A percentile compares a stretch with the other conserved stretches of the same genome.
phyloP scores from a whole-genome alignment of 345 rosid species.

The Sonneratia alba region DNA sequence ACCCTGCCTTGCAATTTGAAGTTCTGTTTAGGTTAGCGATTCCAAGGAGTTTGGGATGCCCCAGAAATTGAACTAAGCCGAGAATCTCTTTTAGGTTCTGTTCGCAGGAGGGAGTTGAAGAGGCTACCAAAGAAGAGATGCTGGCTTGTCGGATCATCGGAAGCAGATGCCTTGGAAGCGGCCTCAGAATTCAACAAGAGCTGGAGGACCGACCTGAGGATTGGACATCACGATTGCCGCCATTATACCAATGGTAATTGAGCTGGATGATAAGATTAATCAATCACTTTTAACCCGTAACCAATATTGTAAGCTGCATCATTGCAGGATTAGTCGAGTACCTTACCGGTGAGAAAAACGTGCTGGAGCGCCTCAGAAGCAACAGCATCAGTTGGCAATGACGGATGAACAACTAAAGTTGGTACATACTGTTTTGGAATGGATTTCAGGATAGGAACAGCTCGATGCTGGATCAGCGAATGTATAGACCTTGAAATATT shows the following conservation, averaged over 20 bases:
- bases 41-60: too few relatives aligned
- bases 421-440: too few relatives aligned
- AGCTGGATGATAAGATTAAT: not conserved
- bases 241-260: constrained; percentile 58
- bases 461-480: too few relatives aligned
- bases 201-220: constrained; percentile 57
- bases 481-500: not conserved
- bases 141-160: constrained; percentile 62
- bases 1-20: too few relatives aligned
- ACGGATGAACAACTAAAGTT: too few relatives aligned
- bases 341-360: constrained; percentile 53
- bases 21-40: too few relatives aligned
- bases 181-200: constrained; percentile 35
- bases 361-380: constrained; percentile 35
- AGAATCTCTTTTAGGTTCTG: constrained; percentile 29
- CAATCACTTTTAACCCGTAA: not conserved
- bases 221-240: constrained; percentile 71
- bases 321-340: constrained; percentile 61
- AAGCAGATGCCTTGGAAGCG: constrained; percentile 31
- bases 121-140: constrained; percentile 55
- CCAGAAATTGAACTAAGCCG: too few relatives aligned
- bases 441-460: too few relatives aligned
- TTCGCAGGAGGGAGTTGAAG: constrained; percentile 37
- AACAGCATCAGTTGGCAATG: not conserved
- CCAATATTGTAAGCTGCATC: not conserved